Base-by-base conservation (phyloP, 2,329 filamentous ascomycete genomes). In the Simplicillium sp. region DNA sequence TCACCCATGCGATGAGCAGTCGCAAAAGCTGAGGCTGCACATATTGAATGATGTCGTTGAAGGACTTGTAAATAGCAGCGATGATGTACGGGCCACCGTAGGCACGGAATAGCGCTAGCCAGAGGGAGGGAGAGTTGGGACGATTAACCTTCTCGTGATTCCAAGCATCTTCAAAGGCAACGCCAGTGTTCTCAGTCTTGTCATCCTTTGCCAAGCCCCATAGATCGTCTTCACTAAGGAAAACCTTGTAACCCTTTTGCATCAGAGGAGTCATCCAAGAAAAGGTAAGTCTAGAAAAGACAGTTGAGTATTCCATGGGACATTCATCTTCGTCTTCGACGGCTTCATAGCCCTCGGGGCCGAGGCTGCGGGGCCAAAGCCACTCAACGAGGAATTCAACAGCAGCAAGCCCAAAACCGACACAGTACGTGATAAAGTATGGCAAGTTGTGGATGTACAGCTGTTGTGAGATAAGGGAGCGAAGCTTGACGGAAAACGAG, bases 221-320 rank as follows among this genome's bases (percentile, higher is more conserved):
- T 17, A 98, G 73, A 60, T 98, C 90, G 48, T 96, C 87, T 59
- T 97, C 88, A 1, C 88, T 95, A 46, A 98, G 70, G 59, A 80
- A 98, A 44, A 89, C 79, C 55, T 84, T 86, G 68, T 98, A 97
- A 1, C 92, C 92, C 56, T 83, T 83, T 56, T 81, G 88, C 92
- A 98, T 98, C 76, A 98, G 68, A 1, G 92, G 89, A 0, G 92
- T 97, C 90, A 98, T 96, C 92, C 92, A 98, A 41, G 84, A 82
- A 61, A 98, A 98, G 0, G 90, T 95, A 36, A 98, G 73, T 38
- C 86, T 79, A 4, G 90, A 95, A 65, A 98, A 98, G 39, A 97
- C 72, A 45, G 90, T 88, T 11, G 92, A 89, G 59, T 95, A 94
- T 62, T 97, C 89, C 46, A 86, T 80, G 0, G 84, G 84, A 42